phyloP scores from a whole-genome alignment of 2,329 filamentous ascomycete genomes.

The Talaromyces sp. region DNA sequence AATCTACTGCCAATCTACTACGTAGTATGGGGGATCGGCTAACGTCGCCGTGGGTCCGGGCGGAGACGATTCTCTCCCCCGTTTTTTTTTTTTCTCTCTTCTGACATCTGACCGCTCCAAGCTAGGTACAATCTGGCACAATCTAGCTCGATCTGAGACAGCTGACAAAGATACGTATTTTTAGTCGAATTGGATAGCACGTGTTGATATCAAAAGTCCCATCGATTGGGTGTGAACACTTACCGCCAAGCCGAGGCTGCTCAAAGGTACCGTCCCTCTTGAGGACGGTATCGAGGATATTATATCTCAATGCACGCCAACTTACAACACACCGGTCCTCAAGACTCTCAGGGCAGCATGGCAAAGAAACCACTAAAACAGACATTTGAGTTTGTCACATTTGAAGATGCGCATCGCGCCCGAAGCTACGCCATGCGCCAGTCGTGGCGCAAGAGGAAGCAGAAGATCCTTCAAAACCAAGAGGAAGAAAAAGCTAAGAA shows the following conservation, averaged over 20 bases:
- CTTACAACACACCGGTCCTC: background rate
- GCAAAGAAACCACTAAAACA: background rate
- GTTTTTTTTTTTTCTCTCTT: background rate
- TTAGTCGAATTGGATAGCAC: too few species aligned
- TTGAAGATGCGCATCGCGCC: conserved; percentile 14
- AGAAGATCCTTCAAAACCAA: conserved; percentile 9
- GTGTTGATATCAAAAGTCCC: background rate
- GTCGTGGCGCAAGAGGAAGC: conserved; percentile 16
- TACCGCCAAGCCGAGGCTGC: background rate
- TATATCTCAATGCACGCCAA: background rate
- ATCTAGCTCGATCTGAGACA: too few species aligned
- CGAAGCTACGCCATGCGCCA: conserved; percentile 18
- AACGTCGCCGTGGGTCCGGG: background rate
- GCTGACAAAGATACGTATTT: too few species aligned
- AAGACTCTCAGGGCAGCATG: background rate
- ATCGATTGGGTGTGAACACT: background rate
- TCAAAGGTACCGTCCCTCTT: background rate
- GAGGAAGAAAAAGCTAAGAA: background rate
- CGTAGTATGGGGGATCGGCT: background rate
- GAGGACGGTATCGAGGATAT: background rate
- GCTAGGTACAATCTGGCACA: too few species aligned
- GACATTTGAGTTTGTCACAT: conserved; percentile 13
- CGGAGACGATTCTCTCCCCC: background rate
- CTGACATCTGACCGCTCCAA: background rate
- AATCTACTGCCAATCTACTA: too few species aligned